Percentiles rank a stretch among this genome's conserved stretches.
These are phyloP conservation scores for Solanum commersonii DNA, from an alignment of 257 asterid genomes.

Conservation along the genomic window DNA sequence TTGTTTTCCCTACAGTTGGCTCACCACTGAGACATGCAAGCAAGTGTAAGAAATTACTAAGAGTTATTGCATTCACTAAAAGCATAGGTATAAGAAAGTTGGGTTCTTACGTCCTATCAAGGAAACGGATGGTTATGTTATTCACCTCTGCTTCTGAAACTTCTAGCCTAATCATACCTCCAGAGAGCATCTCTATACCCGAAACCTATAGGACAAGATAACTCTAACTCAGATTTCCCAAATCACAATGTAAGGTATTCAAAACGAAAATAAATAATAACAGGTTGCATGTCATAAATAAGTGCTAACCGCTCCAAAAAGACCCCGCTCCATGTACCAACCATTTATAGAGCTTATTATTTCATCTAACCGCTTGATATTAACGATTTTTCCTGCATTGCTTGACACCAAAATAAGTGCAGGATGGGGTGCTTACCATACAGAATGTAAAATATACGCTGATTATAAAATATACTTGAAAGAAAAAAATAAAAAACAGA, in stretches of 20 bases:
- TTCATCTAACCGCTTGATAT: slow-evolving; percentile 81
- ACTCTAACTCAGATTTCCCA: slow-evolving; percentile 1
- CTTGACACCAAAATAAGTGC: slow-evolving; percentile 36
- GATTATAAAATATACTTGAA: neutral
- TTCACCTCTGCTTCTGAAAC: slow-evolving; percentile 98
- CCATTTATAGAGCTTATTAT: slow-evolving; percentile 83
- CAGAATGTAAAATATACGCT: neutral
- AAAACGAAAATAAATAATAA: neutral
- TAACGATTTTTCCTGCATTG: slow-evolving; percentile 92
- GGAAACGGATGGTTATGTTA: slow-evolving; percentile 70
- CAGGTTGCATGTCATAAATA: neutral
- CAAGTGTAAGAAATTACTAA: neutral
- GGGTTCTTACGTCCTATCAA: slow-evolving; percentile 78
- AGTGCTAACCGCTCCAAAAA: slow-evolving; percentile 83
- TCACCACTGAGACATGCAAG: slow-evolving; percentile 56
- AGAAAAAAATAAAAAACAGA: neutral
- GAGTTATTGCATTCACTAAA: neutral
- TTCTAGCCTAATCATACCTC: slow-evolving; percentile 81
- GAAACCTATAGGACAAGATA: slow-evolving; percentile 54
- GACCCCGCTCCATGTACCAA: slow-evolving; percentile 99
- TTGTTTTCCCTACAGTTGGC: slow-evolving; percentile 85
- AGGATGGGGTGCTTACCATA: slow-evolving; percentile 37
- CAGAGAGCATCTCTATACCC: slow-evolving; percentile 88
- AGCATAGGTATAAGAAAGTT: neutral
- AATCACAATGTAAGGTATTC: neutral